phyloP scores from a whole-genome alignment of 2,329 filamentous ascomycete genomes.

The Arachnopeziza araneosa region DNA sequence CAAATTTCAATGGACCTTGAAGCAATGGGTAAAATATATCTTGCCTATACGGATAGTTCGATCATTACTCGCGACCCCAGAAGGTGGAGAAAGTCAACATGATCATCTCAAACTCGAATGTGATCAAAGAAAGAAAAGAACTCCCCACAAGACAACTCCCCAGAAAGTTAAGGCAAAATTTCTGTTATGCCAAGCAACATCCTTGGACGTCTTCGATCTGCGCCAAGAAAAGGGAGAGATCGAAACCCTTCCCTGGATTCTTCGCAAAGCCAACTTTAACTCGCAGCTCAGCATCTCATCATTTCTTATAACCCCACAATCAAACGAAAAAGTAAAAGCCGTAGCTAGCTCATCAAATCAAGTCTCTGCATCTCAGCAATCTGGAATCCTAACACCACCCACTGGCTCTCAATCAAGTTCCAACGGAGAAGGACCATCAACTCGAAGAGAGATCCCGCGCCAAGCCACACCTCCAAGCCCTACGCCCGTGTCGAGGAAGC shows the following conservation, averaged over 20 bases:
- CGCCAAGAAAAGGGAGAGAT: background rate
- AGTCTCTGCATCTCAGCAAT: background rate
- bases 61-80: conserved; percentile 7
- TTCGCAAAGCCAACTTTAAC: background rate
- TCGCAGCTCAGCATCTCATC: background rate
- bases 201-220: background rate
- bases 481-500: background rate
- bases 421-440: background rate
- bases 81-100: conserved; percentile 5
- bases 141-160: background rate
- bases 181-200: background rate
- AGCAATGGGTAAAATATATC: conserved; percentile 7
- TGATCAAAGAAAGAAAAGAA: background rate
- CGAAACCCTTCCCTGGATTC: background rate
- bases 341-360: background rate
- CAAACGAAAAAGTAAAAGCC: background rate
- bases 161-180: background rate
- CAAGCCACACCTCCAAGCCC: background rate
- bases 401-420: background rate
- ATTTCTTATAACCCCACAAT: background rate
- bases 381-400: background rate
- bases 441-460: background rate
- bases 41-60: conserved; percentile 10
- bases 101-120: conserved; percentile 5
- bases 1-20: conserved; percentile 13